Evolutionary conservation across 345 rosid species (phyloP), one percentile per base, ranked within the genome.

Genomic region (Populus euphratica): DNA sequence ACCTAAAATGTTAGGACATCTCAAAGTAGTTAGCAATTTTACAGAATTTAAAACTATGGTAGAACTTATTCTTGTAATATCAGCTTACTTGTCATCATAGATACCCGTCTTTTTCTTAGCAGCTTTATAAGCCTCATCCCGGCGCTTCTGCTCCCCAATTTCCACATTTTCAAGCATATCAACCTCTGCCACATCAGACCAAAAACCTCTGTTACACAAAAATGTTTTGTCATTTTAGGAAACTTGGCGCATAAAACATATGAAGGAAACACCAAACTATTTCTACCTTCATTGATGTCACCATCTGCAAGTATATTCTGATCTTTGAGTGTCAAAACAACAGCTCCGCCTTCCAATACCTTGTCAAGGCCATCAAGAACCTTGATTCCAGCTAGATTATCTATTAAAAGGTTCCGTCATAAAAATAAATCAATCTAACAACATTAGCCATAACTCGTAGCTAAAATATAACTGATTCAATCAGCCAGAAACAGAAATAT

Each of bases 151-250:
- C 87, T 93, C 97, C 70, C 99, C 99, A 81, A 96, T 91, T 88
- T 96, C 99, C 83, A 88, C 90, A 83, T 96, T 96, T 90, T 96
- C 99, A 69, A 96, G 96, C 99, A 93, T 89, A 87, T 96, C 99
- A 69, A 88, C 79, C 80, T 91, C 98, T 93, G 98, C 78, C 76
- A 83, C 69, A 83, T 76, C 67, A 85, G 73, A 86, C 74, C 69
- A 84, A 77, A 82, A 79, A 80, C 44, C 79, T 82, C 77, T 36
- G 88, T 84, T 70, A 87, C 72, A 79, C 81, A 79, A 87, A 75
- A 74, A 79, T 76, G 75, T 23, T 47, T 43, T 13, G 25, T 85
- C 73, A 81, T 69, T 61, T 78, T 63, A 76, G 77, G 49, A 16
- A n/a, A 79, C 44, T 20, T 67, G 17, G 63, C 50, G 43, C 35